Base-by-base conservation (phyloP, 1,284 basidiomycete species). In the Exobasidium rhododendri region DNA sequence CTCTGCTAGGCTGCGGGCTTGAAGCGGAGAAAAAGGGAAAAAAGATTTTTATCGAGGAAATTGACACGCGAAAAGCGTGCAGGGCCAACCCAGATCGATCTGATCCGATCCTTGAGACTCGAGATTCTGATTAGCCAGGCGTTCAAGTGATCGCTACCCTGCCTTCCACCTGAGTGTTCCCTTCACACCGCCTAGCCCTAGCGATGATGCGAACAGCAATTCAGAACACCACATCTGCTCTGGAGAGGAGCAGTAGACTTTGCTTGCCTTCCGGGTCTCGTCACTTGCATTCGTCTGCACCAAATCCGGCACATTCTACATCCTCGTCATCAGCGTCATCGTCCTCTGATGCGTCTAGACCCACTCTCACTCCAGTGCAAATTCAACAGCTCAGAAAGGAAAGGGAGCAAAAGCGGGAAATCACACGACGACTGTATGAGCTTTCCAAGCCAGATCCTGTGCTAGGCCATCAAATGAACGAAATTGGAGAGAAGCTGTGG, bases 371-470 rank as follows among this genome's bases (percentile, higher is more conserved):
- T 17, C 7, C 7, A 40, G 35, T 17, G 7, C 35, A 40, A 17
- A 40, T 40, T 40, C 35, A 40, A 20, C 56, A 74, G 52, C 69
- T 70, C 50, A 74, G 75, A 56, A 79, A 78, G 60, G 68, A 66
- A 32, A 81, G 81, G 67, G 67, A 81, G 56, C 73, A 74, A 35
- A 68, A 70, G 49, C 68, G 73, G 29, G 70, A 73, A 17, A 70
- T 79, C 62, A 79, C 74, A 55, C 61, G 65, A 35, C 69, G 69
- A 17, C 69, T 80, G 58, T 65, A 77, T 3, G 82, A 83, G 0
- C 81, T 82, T 4, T 65, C 77, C 20, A 69, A 74, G 56, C 87
- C 90, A 13, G 87, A 89, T 69, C 85, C 88, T 56, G 84, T 92
- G 5, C 85, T 91, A 1, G 91, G 91, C 1, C 72, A 78, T 51